Base-by-base conservation (phyloP, 1,139 yeast species). In the Yamadazyma membranifaciens region DNA sequence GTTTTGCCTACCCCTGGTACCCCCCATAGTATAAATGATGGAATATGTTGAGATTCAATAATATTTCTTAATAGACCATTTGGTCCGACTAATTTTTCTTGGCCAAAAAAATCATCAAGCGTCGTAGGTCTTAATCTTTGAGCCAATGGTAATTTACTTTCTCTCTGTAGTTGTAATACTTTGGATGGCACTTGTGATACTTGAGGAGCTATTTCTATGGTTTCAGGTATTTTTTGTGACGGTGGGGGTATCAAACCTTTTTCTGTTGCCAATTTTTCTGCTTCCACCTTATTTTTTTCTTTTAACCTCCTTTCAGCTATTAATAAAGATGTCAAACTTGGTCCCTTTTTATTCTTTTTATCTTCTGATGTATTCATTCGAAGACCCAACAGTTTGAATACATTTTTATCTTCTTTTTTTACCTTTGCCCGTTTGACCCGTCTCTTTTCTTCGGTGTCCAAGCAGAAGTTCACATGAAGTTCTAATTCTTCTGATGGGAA, bases 1-100 rank as follows among this genome's bases (percentile, higher is more conserved):
- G 99, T 92, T 57, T 92, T 92, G 0, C 99, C 99, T 2, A 85
- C 92, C 0, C 98, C 98, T 1, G 97, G 95, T 1, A 87, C 87
- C 0, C 99, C 99, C 98, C 98, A 92, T 11, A 92, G 66, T 6
- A 92, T 80, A 68, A 92, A 77, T 0, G 97, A 89, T 0, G 98
- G 98, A 2, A 81, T 78, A 48, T 63, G 66, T 33, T 80, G 84
- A 2, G 75, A 61, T 29, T 73, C 72, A 2, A 92, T 77, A 41
- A 87, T 82, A 36, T 83, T 81, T 33, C 87, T 69, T 12, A 94
- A 62, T 0, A 88, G 63, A 0, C 97, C 98, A 14, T 75, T 67
- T 6, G 74, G 70, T 0, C 95, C 95, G 1, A 92, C 78, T 12
- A 92, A 63, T 58, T 87, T 91, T 40, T 79, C 78, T 59, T 92